Evolutionary conservation across 164 flowering plant genomes (phyloP).

Genomic region (Vitis cinerea): DNA sequence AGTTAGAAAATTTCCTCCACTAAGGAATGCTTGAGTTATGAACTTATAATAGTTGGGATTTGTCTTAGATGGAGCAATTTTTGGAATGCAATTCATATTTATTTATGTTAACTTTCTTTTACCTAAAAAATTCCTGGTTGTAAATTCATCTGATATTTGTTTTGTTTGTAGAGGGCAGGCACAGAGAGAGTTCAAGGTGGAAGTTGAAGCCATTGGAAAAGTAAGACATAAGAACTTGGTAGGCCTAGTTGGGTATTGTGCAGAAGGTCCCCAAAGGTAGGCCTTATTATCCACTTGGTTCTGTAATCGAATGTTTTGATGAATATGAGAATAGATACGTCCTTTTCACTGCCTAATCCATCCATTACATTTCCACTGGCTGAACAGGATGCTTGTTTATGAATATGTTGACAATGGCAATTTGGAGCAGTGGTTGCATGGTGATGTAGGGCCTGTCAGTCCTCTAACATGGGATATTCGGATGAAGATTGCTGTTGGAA

Average conservation of each 20-base stretch:
- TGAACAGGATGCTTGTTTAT: slow-evolving; percentile 80
- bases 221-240: slow-evolving; percentile 93
- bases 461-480: slow-evolving; percentile 88
- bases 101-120: neutral
- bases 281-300: neutral
- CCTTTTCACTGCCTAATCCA: neutral
- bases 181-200: slow-evolving; percentile 86
- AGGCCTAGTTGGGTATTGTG: slow-evolving; percentile 79
- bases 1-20: too few species aligned
- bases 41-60: too few species aligned
- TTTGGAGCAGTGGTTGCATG: slow-evolving; percentile 96
- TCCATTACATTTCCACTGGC: slow-evolving; percentile 4
- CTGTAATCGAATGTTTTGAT: neutral
- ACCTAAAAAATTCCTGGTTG: neutral
- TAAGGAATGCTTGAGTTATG: too few species aligned
- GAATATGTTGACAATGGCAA: slow-evolving; percentile 89
- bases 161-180: slow-evolving; percentile 75
- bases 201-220: slow-evolving; percentile 95
- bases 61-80: too few species aligned
- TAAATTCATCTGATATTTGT: slow-evolving; percentile 1
- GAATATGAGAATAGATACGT: neutral
- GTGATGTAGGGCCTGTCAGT: slow-evolving; percentile 74
- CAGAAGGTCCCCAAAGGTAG: slow-evolving; percentile 77
- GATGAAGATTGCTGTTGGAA: slow-evolving; percentile 82
- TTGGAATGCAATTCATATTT: too few species aligned